Conservation (phyloP, 2,329 filamentous ascomycete genomes). For the Aureobasidium sp. region DNA sequence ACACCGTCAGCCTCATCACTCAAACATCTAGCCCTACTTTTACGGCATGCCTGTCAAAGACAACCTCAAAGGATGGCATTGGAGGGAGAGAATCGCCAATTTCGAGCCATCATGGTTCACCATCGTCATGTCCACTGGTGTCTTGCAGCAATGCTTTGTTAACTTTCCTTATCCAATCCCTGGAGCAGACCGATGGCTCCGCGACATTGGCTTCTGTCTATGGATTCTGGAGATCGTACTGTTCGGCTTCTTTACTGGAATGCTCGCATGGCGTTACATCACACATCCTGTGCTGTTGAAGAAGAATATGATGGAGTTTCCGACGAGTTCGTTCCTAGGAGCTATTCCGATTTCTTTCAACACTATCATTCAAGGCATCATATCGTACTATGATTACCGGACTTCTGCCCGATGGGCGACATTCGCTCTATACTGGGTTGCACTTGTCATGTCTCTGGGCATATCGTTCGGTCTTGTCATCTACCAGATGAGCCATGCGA, state of each 20-base stretch:
- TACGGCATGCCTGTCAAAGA: not conserved
- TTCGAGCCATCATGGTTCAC: slow-evolving; percentile 21
- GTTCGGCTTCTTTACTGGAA: slow-evolving; percentile 17
- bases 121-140: slow-evolving; percentile 17
- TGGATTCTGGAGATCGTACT: slow-evolving; percentile 20
- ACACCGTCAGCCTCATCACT: not conserved
- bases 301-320: slow-evolving; percentile 18
- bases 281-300: slow-evolving; percentile 15
- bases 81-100: slow-evolving; percentile 16
- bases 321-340: slow-evolving; percentile 18
- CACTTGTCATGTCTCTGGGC: slow-evolving; percentile 12
- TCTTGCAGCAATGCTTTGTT: slow-evolving; percentile 14
- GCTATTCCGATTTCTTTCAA: slow-evolving; percentile 18
- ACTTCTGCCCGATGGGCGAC: slow-evolving; percentile 16
- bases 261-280: slow-evolving; percentile 15
- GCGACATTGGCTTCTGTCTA: slow-evolving; percentile 17
- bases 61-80: slow-evolving; percentile 10
- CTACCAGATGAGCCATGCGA: slow-evolving; percentile 13
- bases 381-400: slow-evolving; percentile 18
- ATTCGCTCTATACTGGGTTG: slow-evolving; percentile 19
- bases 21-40: not conserved
- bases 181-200: slow-evolving; percentile 14
- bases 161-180: slow-evolving; percentile 18
- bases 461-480: slow-evolving; percentile 17
- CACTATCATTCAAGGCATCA: slow-evolving; percentile 19